phyloP scores from a whole-genome alignment of 2,329 filamentous ascomycete species.

The Dactylonectria estremocensis region DNA sequence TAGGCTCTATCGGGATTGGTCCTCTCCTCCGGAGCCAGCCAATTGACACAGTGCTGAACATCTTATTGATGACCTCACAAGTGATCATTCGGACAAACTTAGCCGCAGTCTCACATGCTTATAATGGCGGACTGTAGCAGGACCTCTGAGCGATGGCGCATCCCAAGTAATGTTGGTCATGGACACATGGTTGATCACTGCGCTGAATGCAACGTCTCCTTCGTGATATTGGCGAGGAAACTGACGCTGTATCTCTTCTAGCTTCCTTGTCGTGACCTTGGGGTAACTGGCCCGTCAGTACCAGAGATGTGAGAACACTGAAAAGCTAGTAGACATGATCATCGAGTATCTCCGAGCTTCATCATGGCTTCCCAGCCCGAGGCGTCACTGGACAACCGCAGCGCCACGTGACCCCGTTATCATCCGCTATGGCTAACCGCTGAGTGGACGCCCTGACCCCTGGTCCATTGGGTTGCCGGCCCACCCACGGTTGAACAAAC shows the following conservation, averaged over 20 bases:
- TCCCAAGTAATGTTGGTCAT: too few relatives aligned
- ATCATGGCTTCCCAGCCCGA: background rate
- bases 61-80: constrained; percentile 10
- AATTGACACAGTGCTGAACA: background rate
- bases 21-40: background rate
- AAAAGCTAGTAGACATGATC: background rate
- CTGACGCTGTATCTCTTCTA: background rate
- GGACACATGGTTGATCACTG: background rate
- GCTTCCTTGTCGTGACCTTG: background rate
- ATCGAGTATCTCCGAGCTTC: background rate
- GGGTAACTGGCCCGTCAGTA: background rate
- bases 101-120: constrained; percentile 4
- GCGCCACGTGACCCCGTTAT: constrained; percentile 45
- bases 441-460: constrained; percentile 41
- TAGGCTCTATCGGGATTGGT: background rate
- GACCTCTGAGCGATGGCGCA: background rate
- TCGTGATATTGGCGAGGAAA: background rate
- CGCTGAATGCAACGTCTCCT: background rate
- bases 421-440: constrained; percentile 11
- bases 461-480: constrained; percentile 29
- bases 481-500: constrained; percentile 38
- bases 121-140: background rate
- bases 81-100: constrained; percentile 4
- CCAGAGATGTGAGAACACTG: background rate
- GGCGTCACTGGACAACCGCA: background rate